phyloP scores from a whole-genome alignment of 2,329 filamentous ascomycete species.

The Neopestalotiopsis rosae region DNA sequence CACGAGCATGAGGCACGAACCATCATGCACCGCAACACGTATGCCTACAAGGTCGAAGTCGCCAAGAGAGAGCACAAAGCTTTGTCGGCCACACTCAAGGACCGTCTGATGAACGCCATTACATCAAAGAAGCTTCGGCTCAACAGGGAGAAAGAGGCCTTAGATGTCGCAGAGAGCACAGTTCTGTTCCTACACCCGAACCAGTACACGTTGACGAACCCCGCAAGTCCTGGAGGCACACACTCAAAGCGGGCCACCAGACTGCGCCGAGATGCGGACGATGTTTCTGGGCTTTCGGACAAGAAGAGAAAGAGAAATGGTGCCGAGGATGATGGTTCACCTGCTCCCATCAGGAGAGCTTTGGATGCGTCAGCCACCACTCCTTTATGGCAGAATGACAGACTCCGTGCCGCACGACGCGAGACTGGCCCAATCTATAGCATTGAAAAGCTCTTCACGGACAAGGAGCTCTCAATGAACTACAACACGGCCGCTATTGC shows the following conservation, averaged over 20 bases:
- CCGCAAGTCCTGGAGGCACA: constrained; percentile 66
- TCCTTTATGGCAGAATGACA: constrained; percentile 67
- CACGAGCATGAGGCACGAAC: constrained; percentile 68
- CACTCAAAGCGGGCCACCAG: constrained; percentile 69
- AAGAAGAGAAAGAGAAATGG: constrained; percentile 68
- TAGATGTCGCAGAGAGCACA: constrained; percentile 71
- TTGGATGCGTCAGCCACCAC: constrained; percentile 64
- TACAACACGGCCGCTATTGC: constrained; percentile 68
- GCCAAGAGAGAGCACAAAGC: constrained; percentile 66
- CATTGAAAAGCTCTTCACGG: constrained; percentile 73
- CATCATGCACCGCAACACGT: constrained; percentile 62
- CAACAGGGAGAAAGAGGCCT: constrained; percentile 69
- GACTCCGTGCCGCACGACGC: constrained; percentile 57
- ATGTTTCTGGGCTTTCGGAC: constrained; percentile 59
- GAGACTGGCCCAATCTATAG: constrained; percentile 67
- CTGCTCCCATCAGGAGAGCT: constrained; percentile 60
- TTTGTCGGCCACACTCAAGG: constrained; percentile 65
- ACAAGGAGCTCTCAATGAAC: constrained; percentile 70
- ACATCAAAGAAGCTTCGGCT: constrained; percentile 69
- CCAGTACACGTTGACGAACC: constrained; percentile 70
- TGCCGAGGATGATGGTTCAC: constrained; percentile 67
- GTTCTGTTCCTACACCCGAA: constrained; percentile 71
- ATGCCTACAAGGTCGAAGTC: constrained; percentile 66
- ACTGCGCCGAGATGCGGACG: constrained; percentile 65
- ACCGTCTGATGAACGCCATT: constrained; percentile 70